Base-by-base conservation (phyloP, 768 basidiomycete genomes). In the Coprinopsis marcescibilis region DNA sequence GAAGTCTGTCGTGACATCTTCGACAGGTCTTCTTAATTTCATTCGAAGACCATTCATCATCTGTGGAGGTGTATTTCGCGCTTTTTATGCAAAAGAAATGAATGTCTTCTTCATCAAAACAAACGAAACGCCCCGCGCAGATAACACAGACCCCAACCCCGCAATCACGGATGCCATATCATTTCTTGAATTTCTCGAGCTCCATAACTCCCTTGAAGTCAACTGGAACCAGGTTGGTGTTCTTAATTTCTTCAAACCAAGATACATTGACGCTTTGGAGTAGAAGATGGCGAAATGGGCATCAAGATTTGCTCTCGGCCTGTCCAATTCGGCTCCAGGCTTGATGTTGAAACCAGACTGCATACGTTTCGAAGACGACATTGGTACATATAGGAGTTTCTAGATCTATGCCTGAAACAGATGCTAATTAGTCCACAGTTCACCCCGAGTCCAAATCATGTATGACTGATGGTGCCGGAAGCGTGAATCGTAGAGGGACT, bases 241-340 rank as follows among this genome's bases (percentile, higher is more conserved):
- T 29, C 30, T 17, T 5, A 35, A 38, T 30, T 35, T 34, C 24
- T n/a, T 36, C 20, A 8, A 38, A 11, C 8, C 23, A 17, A 48
- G 14, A n/a, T 33, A 30, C 44, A 32, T 39, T 29, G 14, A 25
- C 6, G 8, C n/a, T 37, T 41, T 12, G n/a, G n/a, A n/a, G n/a
- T 45, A 84, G 83, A 67, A 70, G 12, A 72, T 83, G 63, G 68
- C 77, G 1, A 85, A 86, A 60, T 85, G 78, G 76, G 68, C 73
- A 11, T 70, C 82, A 13, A 71, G 83, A 0, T 78, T 77, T 52
- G 71, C 76, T 0, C 68, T 86, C 8, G 81, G 77, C 0, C 57
- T 83, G 4, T 85, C 83, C 1, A 83, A 74, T 41, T 84, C 83
- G 1, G 65, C 78, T 3, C 83, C 83, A 4, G 81, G 78, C 0